phyloP scores from a whole-genome alignment of 352 stramenopile genomes.

The Phytophthora vignae region DNA sequence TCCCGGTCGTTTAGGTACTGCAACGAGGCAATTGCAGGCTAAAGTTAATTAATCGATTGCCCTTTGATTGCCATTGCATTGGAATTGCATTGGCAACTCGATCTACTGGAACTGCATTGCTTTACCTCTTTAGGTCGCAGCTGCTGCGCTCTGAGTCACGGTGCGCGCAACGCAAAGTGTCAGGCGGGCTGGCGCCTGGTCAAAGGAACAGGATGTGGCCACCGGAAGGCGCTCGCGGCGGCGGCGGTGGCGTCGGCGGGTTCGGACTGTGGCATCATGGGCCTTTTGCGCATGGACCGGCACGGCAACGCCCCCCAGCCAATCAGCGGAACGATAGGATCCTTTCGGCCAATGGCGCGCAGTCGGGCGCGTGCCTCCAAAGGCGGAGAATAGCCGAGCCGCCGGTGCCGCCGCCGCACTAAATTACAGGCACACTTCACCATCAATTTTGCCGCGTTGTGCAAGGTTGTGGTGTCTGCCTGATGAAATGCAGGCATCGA shows the following conservation, averaged over 20 bases:
- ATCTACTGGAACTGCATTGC: background rate
- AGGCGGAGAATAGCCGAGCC: slow-evolving; percentile 35
- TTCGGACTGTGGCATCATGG: slow-evolving; percentile 38
- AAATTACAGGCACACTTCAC: background rate
- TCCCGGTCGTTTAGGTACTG: background rate
- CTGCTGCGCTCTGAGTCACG: slow-evolving; percentile 1
- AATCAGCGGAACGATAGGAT: slow-evolving; percentile 9
- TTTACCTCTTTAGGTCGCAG: background rate
- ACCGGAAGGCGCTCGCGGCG: slow-evolving; percentile 17
- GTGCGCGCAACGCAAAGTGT: slow-evolving; percentile 23
- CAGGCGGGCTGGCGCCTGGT: background rate
- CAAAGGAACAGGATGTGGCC: slow-evolving; percentile 34
- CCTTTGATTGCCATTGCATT: background rate
- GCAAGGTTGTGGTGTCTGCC: no score
- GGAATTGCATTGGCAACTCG: no score
- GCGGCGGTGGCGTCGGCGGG: slow-evolving; percentile 12
- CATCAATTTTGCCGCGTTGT: background rate
- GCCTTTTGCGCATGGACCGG: slow-evolving; percentile 10
- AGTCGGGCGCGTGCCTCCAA: slow-evolving; percentile 27
- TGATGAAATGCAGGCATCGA: no score
- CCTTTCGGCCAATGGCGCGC: slow-evolving; percentile 12
- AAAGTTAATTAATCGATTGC: background rate
- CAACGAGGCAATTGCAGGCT: background rate
- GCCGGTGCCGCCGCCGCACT: background rate
- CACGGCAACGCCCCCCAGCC: slow-evolving; percentile 20